Conservation (phyloP, 345 rosid species). For the Salix purpurea region DNA sequence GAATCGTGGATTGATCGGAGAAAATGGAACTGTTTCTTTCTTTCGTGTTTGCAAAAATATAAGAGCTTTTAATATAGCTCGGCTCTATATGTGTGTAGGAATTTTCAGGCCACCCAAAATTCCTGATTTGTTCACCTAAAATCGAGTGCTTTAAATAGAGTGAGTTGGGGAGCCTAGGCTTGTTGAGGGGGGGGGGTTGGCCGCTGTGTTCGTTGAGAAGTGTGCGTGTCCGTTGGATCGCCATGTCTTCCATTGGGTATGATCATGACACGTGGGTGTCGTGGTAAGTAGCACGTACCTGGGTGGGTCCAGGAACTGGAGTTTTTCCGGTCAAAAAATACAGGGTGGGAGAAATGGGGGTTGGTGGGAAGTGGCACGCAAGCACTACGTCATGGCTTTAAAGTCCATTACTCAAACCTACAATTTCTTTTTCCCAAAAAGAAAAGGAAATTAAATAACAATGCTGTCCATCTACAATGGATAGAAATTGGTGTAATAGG, state of each 20-base stretch:
- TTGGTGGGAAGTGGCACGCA: slow-evolving; percentile 8
- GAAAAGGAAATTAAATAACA: background rate
- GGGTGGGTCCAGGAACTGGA: background rate
- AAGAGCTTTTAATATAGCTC: no score
- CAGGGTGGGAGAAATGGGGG: background rate
- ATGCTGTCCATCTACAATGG: no score
- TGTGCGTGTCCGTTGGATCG: slow-evolving; percentile 26
- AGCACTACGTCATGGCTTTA: slow-evolving; percentile 7
- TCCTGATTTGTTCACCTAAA: slow-evolving; percentile 9
- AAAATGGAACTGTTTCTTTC: no score
- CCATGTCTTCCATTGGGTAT: background rate
- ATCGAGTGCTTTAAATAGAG: slow-evolving; percentile 26
- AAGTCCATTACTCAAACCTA: background rate
- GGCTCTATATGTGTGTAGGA: background rate
- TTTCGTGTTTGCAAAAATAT: no score
- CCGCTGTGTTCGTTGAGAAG: slow-evolving; percentile 40
- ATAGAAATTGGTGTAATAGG: no score
- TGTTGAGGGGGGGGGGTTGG: slow-evolving; percentile 29
- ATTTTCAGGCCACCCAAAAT: slow-evolving; percentile 21
- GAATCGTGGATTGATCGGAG: background rate
- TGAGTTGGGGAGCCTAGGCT: no score
- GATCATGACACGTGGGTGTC: slow-evolving; percentile 6
- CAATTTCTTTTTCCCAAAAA: background rate
- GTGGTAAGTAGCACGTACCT: background rate
- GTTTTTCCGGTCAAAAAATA: background rate